Base-by-base conservation (phyloP, 1,284 basidiomycete genomes). In the Entoloma clypeatum region DNA sequence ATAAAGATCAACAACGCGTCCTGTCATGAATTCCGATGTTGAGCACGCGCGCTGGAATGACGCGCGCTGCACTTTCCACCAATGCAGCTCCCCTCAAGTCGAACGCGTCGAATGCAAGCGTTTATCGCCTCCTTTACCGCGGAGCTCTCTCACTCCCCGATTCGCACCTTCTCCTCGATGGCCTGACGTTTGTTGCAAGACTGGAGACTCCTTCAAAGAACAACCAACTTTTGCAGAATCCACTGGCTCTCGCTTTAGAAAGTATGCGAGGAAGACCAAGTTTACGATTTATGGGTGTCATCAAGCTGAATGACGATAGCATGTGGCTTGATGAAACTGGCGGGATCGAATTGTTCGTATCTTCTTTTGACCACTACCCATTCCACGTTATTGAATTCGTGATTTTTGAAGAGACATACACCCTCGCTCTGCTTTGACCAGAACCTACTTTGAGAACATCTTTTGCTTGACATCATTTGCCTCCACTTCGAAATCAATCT, bases 181-280 rank as follows among this genome's bases (percentile, higher is more conserved):
- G 86, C 6, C 57, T 89, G 18, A 80, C 81, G 3, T 89, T 89
- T 53, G 72, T 73, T 2, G 74, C 67, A 16, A 63, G 64, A 11
- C 55, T 72, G 11, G 68, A 73, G 42, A 66, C 68, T 2, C 67
- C 67, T 1, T 61, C 57, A 10, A 62, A 60, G 36, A 52, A 63
- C 11, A 51, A 61, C 6, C 44, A 61, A 13, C 62, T 88, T 5
- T 67, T 89, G 17, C 65, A 81, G 39, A 85, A 83, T 44, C 79
- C 80, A 0, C 65, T 88, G 7, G 80, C 85, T 1, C 60, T 89
- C 18, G 81, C 83, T 0, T 55, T 88, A 39, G 86, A 89, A 61
- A 86, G 77, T 59, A 85, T 89, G 83, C 81, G 83, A 31, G 82
- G 85, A n/a, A 63, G 82, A 25, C 81, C 79, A 1, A 73, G 71